Evolutionary conservation across 495 filamentous ascomycete genomes (phyloP).

Genomic region (Tetracladium marchalianum): DNA sequence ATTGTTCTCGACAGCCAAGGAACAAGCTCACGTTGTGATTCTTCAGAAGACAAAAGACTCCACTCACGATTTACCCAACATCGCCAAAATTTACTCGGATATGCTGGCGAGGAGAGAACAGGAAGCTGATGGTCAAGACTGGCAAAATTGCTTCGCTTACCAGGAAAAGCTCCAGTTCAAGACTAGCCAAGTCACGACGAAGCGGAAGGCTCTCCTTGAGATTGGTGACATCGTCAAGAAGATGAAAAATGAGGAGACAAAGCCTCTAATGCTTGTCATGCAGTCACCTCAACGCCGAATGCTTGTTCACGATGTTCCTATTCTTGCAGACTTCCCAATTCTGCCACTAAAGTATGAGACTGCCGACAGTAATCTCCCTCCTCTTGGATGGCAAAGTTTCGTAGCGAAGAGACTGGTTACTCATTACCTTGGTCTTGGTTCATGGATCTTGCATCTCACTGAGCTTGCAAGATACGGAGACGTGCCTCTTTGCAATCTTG

Average conservation of each 20-base stretch:
- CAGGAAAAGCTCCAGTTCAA: conserved; percentile 82
- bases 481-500: conserved; percentile 89
- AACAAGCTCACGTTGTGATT: conserved; percentile 76
- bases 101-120: conserved; percentile 52
- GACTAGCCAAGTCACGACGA: conserved; percentile 75
- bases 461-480: conserved; percentile 86
- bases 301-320: conserved; percentile 75
- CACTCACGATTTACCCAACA: conserved; percentile 74
- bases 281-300: conserved; percentile 79
- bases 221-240: conserved; percentile 78
- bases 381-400: conserved; percentile 88
- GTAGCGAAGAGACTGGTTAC: conserved; percentile 76
- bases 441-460: conserved; percentile 83
- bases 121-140: conserved; percentile 53
- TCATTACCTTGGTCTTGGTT: conserved; percentile 81
- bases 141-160: conserved; percentile 76
- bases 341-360: conserved; percentile 71
- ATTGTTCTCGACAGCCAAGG: conserved; percentile 73
- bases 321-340: conserved; percentile 75
- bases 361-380: conserved; percentile 77
- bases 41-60: conserved; percentile 65
- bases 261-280: conserved; percentile 72
- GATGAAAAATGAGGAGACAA: conserved; percentile 71
- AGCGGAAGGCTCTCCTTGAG: conserved; percentile 79
- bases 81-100: conserved; percentile 85